Percentiles rank a stretch among this genome's conserved stretches.
phyloP scores from a whole-genome alignment of 768 basidiomycete species.

The Cubamyces sp. region DNA sequence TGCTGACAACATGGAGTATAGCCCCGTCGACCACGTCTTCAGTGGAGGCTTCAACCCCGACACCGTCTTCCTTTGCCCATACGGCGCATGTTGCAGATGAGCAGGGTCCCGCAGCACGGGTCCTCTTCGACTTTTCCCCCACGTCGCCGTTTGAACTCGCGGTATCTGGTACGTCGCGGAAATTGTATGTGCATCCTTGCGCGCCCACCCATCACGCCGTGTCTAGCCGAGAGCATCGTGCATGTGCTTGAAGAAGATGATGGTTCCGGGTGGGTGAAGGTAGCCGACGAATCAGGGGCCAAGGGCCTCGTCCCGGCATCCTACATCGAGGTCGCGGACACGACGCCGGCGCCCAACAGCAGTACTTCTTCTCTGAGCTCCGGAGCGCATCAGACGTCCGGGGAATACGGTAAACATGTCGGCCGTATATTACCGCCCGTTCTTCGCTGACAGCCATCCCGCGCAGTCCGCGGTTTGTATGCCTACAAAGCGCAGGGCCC shows the following conservation, averaged over 20 bases:
- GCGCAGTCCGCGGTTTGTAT: slow-evolving; percentile 79
- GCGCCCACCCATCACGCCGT: not conserved
- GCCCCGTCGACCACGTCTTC: not conserved
- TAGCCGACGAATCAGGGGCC: slow-evolving; percentile 56
- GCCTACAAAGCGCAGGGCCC: slow-evolving; percentile 73
- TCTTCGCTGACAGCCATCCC: not conserved
- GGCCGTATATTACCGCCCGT: not conserved
- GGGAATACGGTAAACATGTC: slow-evolving; percentile 53
- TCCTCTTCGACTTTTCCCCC: slow-evolving; percentile 75
- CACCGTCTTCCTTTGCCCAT: slow-evolving; percentile 62
- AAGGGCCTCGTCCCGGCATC: slow-evolving; percentile 86
- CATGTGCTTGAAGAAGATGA: slow-evolving; percentile 79
- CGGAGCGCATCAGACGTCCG: slow-evolving; percentile 38
- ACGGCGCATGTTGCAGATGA: slow-evolving; percentile 46
- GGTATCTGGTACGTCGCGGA: slow-evolving; percentile 53
- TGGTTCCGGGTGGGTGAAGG: slow-evolving; percentile 87
- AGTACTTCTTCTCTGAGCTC: slow-evolving; percentile 20
- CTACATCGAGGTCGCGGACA: slow-evolving; percentile 55
- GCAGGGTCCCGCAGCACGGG: slow-evolving; percentile 54
- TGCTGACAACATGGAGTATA: not conserved
- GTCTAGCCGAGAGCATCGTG: slow-evolving; percentile 64
- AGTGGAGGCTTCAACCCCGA: slow-evolving; percentile 36
- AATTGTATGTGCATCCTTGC: not conserved
- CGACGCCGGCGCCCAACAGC: slow-evolving; percentile 24
- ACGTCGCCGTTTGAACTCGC: slow-evolving; percentile 79